A percentile compares a stretch with the other conserved stretches of the same genome.
Evolutionary conservation across 768 basidiomycete species (phyloP).

Genomic region (Naganishia onofrii): DNA sequence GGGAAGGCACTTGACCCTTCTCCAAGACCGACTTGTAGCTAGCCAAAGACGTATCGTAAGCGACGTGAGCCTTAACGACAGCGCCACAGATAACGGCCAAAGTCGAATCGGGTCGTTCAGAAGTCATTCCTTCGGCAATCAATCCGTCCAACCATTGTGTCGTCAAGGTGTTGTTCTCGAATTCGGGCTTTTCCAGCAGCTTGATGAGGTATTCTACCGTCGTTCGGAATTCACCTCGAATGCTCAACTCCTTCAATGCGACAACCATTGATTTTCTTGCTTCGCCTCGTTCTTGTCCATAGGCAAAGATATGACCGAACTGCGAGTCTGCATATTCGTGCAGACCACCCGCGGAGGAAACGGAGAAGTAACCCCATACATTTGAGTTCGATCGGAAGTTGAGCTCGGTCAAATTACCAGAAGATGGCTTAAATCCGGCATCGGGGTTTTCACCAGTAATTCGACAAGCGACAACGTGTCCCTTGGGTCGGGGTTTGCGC

Average conservation of each 20-base stretch:
- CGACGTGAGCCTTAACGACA: slow-evolving; percentile 88
- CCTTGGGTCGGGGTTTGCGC: slow-evolving; percentile 92
- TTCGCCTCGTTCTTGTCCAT: slow-evolving; percentile 91
- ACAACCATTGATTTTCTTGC: slow-evolving; percentile 99
- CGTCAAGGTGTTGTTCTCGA: slow-evolving; percentile 95
- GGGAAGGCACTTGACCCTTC: slow-evolving; percentile 95
- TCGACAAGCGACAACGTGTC: slow-evolving; percentile 97
- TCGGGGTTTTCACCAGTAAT: slow-evolving; percentile 99
- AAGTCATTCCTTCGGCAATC: slow-evolving; percentile 94
- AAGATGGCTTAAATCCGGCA: slow-evolving; percentile 98
- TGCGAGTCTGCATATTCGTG: slow-evolving; percentile 99
- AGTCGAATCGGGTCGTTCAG: slow-evolving; percentile 87
- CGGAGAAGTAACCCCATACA: slow-evolving; percentile 99
- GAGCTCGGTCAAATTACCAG: slow-evolving; percentile 92
- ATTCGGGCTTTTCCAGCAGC: slow-evolving; percentile 88
- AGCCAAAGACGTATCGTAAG: slow-evolving; percentile 79
- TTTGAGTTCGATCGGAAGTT: slow-evolving; percentile 99
- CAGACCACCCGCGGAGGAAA: slow-evolving; percentile 87
- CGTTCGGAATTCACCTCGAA: slow-evolving; percentile 96
- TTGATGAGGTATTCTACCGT: slow-evolving; percentile 99
- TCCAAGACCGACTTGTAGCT: slow-evolving; percentile 95
- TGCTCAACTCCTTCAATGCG: slow-evolving; percentile 94
- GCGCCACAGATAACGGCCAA: slow-evolving; percentile 95
- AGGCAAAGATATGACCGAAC: slow-evolving; percentile 98
- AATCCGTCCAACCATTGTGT: slow-evolving; percentile 98